phyloP scores from a whole-genome alignment of 345 rosid genomes.

The Eucalyptus microcorys region DNA sequence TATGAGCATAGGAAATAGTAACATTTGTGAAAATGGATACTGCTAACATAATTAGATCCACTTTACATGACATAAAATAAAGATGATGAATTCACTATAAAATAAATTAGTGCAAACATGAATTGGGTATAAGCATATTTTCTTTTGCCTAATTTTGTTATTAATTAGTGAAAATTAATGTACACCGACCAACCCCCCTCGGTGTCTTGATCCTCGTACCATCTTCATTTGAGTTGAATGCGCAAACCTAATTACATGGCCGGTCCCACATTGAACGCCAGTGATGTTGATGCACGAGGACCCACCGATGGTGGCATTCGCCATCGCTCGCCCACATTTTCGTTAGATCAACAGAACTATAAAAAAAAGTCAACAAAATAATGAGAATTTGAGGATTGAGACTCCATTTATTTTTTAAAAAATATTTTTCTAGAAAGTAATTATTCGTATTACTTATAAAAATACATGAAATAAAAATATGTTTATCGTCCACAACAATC shows the following conservation, averaged over 20 bases:
- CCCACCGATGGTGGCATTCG: background rate
- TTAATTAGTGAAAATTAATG: background rate
- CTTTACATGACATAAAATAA: no score
- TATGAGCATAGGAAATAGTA: no score
- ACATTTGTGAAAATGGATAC: no score
- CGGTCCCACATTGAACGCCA: background rate
- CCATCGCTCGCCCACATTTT: background rate
- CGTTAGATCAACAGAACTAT: no score
- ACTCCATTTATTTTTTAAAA: background rate
- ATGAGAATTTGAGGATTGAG: background rate
- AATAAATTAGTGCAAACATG: no score
- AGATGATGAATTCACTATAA: no score
- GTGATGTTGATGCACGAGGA: background rate
- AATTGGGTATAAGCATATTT: no score
- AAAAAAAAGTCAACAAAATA: no score
- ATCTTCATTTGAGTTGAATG: background rate
- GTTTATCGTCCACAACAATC: no score
- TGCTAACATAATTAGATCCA: no score
- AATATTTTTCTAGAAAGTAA: background rate
- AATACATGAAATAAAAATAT: no score
- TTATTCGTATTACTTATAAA: no score
- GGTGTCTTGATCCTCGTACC: background rate
- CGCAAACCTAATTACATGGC: background rate
- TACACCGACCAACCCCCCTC: background rate
- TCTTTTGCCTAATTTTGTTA: background rate